Conservation (phyloP, 2,329 filamentous ascomycete genomes). For the Thermomyces lanuginosus region DNA sequence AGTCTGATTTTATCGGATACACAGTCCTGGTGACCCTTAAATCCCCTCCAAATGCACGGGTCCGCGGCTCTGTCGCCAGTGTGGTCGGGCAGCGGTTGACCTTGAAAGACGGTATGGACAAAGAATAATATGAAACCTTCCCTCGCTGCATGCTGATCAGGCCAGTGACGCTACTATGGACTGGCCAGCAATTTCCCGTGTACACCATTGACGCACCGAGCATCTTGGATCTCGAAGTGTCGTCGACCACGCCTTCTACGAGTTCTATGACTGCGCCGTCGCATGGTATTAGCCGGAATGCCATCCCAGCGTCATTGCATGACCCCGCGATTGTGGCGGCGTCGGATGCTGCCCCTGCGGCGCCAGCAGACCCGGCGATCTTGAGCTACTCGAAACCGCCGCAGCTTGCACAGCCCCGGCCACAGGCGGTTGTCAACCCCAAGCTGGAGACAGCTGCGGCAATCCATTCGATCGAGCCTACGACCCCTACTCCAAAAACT, state of each 20-base stretch:
- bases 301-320: no score
- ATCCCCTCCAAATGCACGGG: constrained; percentile 44
- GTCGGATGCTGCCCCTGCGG: no score
- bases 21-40: constrained; percentile 58
- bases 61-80: constrained; percentile 55
- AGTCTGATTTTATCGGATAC: constrained; percentile 56
- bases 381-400: constrained; percentile 43
- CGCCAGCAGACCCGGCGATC: constrained; percentile 54
- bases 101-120: constrained; percentile 50
- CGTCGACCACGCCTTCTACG: no score
- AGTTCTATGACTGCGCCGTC: no score
- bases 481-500: constrained; percentile 8
- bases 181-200: constrained; percentile 34
- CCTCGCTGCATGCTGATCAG: constrained; percentile 21
- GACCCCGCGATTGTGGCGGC: no score
- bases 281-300: no score
- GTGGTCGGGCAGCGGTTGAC: constrained; percentile 54
- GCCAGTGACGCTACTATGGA: constrained; percentile 33
- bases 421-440: constrained; percentile 3
- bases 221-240: constrained; percentile 44
- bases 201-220: constrained; percentile 42
- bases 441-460: constrained; percentile 1
- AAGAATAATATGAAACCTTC: background rate
- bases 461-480: constrained; percentile 4
- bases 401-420: constrained; percentile 2